These are phyloP conservation scores for Paracamarosporium sp. DNA, from an alignment of 2,329 filamentous ascomycete genomes.

Conservation along the genomic window DNA sequence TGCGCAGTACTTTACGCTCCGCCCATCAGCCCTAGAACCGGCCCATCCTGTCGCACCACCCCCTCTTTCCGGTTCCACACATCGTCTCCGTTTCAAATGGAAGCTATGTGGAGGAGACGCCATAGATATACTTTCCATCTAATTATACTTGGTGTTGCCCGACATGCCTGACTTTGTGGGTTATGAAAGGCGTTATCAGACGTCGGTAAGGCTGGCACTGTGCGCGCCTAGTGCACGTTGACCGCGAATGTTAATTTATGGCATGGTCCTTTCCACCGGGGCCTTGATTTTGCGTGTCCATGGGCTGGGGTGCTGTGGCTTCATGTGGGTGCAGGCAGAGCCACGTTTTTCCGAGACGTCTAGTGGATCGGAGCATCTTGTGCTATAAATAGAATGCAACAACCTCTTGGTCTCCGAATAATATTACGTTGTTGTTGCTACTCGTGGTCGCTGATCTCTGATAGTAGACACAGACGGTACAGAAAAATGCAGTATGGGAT, in stretches of 20 bases:
- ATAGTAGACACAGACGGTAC: neutral
- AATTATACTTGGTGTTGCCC: conserved; percentile 5
- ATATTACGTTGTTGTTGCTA: neutral
- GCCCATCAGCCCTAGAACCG: neutral
- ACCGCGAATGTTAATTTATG: conserved; percentile 10
- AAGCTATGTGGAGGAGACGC: neutral
- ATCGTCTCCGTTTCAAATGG: neutral
- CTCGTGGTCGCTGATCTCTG: neutral
- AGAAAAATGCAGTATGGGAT: too few relatives aligned
- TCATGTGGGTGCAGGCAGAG: conserved; percentile 2
- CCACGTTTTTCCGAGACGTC: neutral
- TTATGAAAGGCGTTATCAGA: conserved; percentile 9
- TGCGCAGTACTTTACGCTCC: neutral
- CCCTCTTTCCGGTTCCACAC: neutral
- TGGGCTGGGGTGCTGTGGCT: neutral
- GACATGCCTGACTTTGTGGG: neutral
- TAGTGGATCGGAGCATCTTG: neutral
- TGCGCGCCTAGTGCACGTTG: conserved; percentile 14
- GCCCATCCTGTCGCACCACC: conserved; percentile 1
- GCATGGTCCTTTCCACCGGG: conserved; percentile 7
- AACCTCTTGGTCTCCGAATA: neutral
- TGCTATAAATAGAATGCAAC: neutral
- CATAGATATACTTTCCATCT: neutral
- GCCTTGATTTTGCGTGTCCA: neutral
- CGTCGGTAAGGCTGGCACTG: conserved; percentile 21